Percentiles rank a stretch among this genome's conserved stretches.
These are phyloP conservation scores for Pseudocercospora eumusae DNA, from an alignment of 2,329 filamentous ascomycete genomes.

Conservation along the genomic window DNA sequence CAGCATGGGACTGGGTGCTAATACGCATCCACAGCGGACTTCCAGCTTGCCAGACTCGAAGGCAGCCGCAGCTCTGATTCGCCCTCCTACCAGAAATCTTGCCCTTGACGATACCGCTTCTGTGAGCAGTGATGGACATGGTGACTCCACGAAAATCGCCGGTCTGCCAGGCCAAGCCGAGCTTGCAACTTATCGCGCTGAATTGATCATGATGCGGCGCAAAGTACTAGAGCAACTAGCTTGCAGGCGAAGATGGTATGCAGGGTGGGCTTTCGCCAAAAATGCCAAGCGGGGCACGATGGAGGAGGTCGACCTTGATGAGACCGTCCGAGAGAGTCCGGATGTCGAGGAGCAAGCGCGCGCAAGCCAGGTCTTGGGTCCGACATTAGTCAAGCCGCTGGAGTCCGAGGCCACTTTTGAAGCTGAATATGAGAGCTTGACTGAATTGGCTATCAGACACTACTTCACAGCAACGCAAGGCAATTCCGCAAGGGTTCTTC, in stretches of 20 bases:
- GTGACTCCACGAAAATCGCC: conserved; percentile 16
- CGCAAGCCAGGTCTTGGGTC: conserved; percentile 20
- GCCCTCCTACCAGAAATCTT: conserved; percentile 14
- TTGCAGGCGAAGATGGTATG: conserved; percentile 69
- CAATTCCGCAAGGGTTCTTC: conserved; percentile 73
- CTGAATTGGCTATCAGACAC: conserved; percentile 78
- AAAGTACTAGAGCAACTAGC: conserved; percentile 76
- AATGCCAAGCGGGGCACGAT: conserved; percentile 33
- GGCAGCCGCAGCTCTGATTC: conserved; percentile 16
- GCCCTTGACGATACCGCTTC: conserved; percentile 12
- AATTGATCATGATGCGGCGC: conserved; percentile 76
- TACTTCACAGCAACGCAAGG: conserved; percentile 76
- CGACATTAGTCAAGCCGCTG: conserved; percentile 39
- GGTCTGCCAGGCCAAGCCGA: conserved; percentile 65
- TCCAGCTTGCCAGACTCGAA: conserved; percentile 30
- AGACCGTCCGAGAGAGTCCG: conserved; percentile 19
- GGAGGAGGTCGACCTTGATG: conserved; percentile 44
- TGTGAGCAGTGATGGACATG: background rate
- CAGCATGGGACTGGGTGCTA: conserved; percentile 36
- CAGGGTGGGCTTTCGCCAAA: conserved; percentile 63
- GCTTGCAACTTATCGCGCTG: conserved; percentile 77
- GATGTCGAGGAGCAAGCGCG: conserved; percentile 9
- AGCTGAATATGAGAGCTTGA: conserved; percentile 61
- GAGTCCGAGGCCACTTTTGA: conserved; percentile 44
- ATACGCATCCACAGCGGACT: conserved; percentile 37